Evolutionary conservation across 2,329 filamentous ascomycete genomes (phyloP).

Genomic region (Fusarium devonianum): DNA sequence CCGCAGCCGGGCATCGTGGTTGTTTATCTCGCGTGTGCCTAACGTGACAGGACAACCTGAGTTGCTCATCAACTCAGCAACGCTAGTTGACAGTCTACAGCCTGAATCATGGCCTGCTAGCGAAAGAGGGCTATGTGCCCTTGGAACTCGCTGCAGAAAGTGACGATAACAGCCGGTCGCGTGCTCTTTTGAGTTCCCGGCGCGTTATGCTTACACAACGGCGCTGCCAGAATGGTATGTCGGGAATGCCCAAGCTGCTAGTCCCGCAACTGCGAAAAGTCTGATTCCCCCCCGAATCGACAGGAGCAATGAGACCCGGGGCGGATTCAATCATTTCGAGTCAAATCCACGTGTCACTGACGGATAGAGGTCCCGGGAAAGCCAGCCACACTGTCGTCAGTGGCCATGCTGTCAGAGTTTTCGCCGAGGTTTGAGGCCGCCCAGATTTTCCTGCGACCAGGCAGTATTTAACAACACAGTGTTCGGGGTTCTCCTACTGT

Average conservation of each 20-base stretch:
- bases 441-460: conserved; percentile 6
- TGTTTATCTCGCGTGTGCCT: conserved; percentile 22
- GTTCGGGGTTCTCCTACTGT: conserved; percentile 7
- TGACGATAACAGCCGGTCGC: conserved; percentile 15
- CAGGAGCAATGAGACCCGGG: too few species aligned
- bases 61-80: conserved; percentile 5
- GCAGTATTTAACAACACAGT: too few species aligned
- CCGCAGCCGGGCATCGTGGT: conserved; percentile 1
- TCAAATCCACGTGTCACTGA: conserved; percentile 26
- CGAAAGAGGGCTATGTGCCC: not conserved
- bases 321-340: conserved; percentile 21
- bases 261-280: conserved; percentile 27
- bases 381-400: conserved; percentile 26
- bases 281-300: conserved; percentile 3
- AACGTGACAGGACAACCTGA: conserved; percentile 23
- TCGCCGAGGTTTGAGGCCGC: conserved; percentile 22
- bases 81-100: conserved; percentile 1
- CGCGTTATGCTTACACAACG: conserved; percentile 19
- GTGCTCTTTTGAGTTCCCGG: conserved; percentile 24
- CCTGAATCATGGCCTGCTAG: conserved; percentile 17
- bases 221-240: conserved; percentile 10
- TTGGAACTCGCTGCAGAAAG: conserved; percentile 1
- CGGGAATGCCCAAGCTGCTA: conserved; percentile 23
- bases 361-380: conserved; percentile 15
- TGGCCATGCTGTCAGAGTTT: conserved; percentile 27